Base-by-base conservation (phyloP, 2,329 filamentous ascomycete species). In the Microascus cirrosus region DNA sequence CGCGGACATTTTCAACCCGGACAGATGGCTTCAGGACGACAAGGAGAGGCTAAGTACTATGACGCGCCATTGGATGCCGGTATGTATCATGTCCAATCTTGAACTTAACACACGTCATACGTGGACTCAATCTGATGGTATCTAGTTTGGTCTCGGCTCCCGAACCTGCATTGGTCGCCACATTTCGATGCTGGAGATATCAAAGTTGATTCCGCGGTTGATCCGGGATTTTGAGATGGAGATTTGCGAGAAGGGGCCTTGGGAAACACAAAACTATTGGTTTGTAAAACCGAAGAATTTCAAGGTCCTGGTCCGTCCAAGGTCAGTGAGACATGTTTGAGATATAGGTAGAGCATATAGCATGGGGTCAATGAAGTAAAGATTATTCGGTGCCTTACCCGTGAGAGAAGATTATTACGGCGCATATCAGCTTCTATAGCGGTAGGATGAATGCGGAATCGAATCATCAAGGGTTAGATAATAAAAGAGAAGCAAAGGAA, bases 151-250 rank as follows among this genome's bases (percentile, higher is more conserved):
- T 0, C 63, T 71, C 45, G 74, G 74, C 1, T 69, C 71, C 1
- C 63, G 75, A 13, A 74, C 70, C 0, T 77, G 75, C 58, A 61
- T 77, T 5, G 75, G 75, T 0, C 70, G 71, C 53, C 71, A 78
- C 57, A 69, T 77, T 25, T 71, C 73, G 1, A 63, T 73, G 13
- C 61, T 77, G 56, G 75, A 77, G 62, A 71, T 77, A 57, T 66
- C 65, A 3, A 77, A 75, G 61, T 56, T 76, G 15, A 66, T 77
- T 2, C 74, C 74, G 1, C 63, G 69, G n/a, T 59, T 73, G 1
- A 56, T 73, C 12, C 64, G 63, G 6, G 64, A 67, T 11, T 73
- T 71, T 55, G 65, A 71, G 18, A 68, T 73, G 48, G 61, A 67
- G 53, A 62, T 71, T 3, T 56, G 59, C 7, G 60, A 60, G 8